Evolutionary conservation across 768 basidiomycete species (phyloP).

Genomic region (Termitomyces sp.): DNA sequence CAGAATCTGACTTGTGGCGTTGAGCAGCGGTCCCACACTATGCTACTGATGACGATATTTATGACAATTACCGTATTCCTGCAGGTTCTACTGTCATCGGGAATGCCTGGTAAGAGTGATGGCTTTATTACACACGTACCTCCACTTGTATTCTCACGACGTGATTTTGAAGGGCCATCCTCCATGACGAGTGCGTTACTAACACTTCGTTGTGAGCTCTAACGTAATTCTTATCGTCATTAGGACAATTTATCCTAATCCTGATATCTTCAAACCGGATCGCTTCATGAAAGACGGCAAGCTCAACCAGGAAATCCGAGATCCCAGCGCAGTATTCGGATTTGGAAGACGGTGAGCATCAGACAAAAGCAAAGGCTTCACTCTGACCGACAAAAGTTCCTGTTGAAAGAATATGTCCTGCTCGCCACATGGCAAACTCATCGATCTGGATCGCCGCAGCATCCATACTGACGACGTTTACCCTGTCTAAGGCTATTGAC

Average conservation of each 20-base stretch:
- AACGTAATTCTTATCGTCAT: not conserved
- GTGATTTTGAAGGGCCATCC: conserved; percentile 23
- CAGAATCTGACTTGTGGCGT: not conserved
- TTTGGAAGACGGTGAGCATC: conserved; percentile 16
- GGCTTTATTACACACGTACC: not conserved
- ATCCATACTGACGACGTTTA: conserved; percentile 22
- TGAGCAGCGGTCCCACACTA: conserved; percentile 24
- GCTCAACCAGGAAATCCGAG: conserved; percentile 9
- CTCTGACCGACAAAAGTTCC: not conserved
- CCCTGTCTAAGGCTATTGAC: conserved; percentile 17
- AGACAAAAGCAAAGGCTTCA: not conserved
- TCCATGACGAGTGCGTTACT: conserved; percentile 18
- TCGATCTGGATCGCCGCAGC: conserved; percentile 24
- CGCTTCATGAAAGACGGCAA: conserved; percentile 26
- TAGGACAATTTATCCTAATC: conserved; percentile 21
- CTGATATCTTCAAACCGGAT: conserved; percentile 28
- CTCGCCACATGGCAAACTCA: conserved; percentile 23
- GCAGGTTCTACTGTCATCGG: conserved; percentile 22
- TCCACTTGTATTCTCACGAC: not conserved
- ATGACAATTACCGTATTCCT: conserved; percentile 29
- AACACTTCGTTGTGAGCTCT: not conserved
- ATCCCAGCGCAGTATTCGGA: conserved; percentile 13
- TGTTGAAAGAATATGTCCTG: conserved; percentile 23
- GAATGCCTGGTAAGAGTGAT: conserved; percentile 22
- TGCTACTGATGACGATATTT: conserved; percentile 24